Base-by-base conservation (phyloP, 176 grass and related monocot genomes). In the Echinochloa phyllopogon region DNA sequence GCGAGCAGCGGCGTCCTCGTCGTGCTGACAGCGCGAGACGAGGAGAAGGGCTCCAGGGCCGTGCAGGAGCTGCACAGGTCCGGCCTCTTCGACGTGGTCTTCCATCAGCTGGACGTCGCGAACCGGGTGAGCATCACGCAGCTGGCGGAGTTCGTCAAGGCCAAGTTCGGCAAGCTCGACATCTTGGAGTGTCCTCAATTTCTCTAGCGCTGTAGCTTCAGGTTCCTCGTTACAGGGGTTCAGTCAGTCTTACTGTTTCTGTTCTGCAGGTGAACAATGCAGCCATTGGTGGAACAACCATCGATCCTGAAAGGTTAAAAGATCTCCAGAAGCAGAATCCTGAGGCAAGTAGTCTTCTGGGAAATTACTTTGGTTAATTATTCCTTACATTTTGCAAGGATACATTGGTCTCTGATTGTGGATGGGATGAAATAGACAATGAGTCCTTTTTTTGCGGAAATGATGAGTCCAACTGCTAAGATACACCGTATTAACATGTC, bases 121-220 rank as follows among this genome's bases (percentile, higher is more conserved):
- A 67, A 92, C 14, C 37, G 59, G 10, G 50, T 56, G 0, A 89
- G 80, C 74, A 75, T 89, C 68, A 16, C 13, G 59, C 29, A 56
- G 63, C 39, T 92, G 44, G 85, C 21, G 14, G 84, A 87, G 51
- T 92, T 89, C 60, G 61, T 89, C 41, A 73, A 58, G 60, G 5
- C 40, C 39, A 53, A 81, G 15, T 92, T 92, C 55, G 84, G 80
- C 25, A 87, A 62, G 68, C 78, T 92, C 68, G 87, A 89, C 85
- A 87, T 85, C 75, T 25, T 85, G 74, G 39, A 78, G 74, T 29
- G 10, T 41, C 0, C 1, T 55, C 18, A 41, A 37, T 8, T 48
- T 62, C 37, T 75, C 7, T 11, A 29, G 11, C 6, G 21, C 65
- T 23, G 56, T 42, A 47, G 33, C 20, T 75, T 84, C 58, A 75